Conservation (phyloP, 495 filamentous ascomycete genomes). For the Penicillium ochrochloron region DNA sequence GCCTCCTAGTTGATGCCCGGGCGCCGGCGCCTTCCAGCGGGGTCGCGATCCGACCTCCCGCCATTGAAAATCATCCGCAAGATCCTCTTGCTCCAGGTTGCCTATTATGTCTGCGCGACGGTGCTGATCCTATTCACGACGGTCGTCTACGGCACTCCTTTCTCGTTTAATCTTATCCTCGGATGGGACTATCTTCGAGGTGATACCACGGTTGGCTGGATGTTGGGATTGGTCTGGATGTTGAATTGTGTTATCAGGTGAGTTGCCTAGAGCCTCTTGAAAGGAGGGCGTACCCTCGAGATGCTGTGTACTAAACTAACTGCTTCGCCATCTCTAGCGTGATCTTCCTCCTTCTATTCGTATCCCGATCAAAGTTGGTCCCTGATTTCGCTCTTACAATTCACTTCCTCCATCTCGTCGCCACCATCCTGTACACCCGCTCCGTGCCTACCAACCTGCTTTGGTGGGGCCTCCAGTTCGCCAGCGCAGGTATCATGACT, state of each 20-base stretch:
- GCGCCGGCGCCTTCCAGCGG: constrained; percentile 76
- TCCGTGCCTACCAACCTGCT: constrained; percentile 72
- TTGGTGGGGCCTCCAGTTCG: constrained; percentile 85
- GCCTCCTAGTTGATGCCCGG: constrained; percentile 63
- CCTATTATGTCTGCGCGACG: constrained; percentile 78
- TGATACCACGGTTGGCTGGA: constrained; percentile 92
- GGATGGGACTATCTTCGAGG: constrained; percentile 82
- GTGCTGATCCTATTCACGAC: constrained; percentile 86
- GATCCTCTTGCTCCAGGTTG: constrained; percentile 81
- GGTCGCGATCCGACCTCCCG: constrained; percentile 78
- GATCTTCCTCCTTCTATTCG: constrained; percentile 75
- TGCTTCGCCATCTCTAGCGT: constrained; percentile 43
- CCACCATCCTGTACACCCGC: constrained; percentile 75
- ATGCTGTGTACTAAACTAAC: constrained; percentile 7
- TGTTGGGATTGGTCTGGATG: constrained; percentile 85
- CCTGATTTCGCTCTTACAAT: constrained; percentile 92
- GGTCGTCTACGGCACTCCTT: constrained; percentile 75
- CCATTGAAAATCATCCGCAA: constrained; percentile 85
- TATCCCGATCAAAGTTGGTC: constrained; percentile 87
- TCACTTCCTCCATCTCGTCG: constrained; percentile 82
- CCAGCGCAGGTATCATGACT: constrained; percentile 71
- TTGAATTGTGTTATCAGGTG: constrained; percentile 78
- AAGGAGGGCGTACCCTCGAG: not conserved
- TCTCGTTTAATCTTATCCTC: constrained; percentile 73
- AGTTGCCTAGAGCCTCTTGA: constrained; percentile 32